Base-by-base conservation (phyloP, 2,329 filamentous ascomycete genomes). In the Diaporthe batatas region DNA sequence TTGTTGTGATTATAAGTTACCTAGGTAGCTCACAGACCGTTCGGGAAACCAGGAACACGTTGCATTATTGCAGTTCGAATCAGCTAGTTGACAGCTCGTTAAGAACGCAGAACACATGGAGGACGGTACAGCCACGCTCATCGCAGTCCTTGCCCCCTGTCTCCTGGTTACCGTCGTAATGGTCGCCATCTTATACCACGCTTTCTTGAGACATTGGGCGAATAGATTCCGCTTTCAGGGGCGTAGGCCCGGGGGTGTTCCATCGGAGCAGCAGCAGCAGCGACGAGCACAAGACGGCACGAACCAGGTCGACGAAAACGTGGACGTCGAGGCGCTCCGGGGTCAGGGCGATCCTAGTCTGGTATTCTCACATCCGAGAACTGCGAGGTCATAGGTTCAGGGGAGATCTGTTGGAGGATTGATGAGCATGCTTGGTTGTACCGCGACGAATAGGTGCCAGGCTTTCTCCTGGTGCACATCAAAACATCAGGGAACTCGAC, bases 361-460 rank as follows among this genome's bases (percentile, higher is more conserved):
- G 4, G 10, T 32, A 21, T n/a, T 32, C 12, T 55, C 53, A 32
- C 6, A 16, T 32, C 14, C 16, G 25, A 55, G 18, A 21, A 7
- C 25, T 1, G 1, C 8, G 25, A 4, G 16, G 16, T 4, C 7
- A 4, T 32, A 2, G 1, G 25, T n/a, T n/a, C n/a, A n/a, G n/a
- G n/a, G n/a, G n/a, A n/a, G n/a, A n/a, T n/a, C n/a, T n/a, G n/a
- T n/a, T n/a, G n/a, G n/a, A n/a, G n/a, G n/a, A n/a, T n/a, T n/a
- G n/a, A n/a, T n/a, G n/a, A n/a, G n/a, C n/a, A n/a, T n/a, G n/a
- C n/a, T n/a, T n/a, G n/a, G n/a, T n/a, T n/a, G n/a, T n/a, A n/a
- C n/a, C n/a, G n/a, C n/a, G n/a, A n/a, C n/a, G n/a, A n/a, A n/a
- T n/a, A n/a, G n/a, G n/a, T n/a, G n/a, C n/a, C n/a, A n/a, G n/a